Percentiles rank a stretch among this genome's conserved stretches.
Conservation (phyloP, 441 rosid species). For the Pelargonium cotyledonis region DNA sequence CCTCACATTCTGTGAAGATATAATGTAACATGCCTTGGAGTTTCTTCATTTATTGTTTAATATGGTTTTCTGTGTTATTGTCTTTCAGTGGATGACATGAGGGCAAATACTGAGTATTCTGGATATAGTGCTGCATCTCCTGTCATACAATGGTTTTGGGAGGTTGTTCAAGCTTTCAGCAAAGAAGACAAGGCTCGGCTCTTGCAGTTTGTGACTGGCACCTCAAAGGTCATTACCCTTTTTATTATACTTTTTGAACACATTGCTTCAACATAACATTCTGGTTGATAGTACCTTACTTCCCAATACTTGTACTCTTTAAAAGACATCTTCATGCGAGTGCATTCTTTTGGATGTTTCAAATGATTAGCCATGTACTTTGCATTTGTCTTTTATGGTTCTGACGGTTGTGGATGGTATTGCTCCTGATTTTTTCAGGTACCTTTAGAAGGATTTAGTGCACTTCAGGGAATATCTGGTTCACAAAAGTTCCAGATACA, state of each 20-base stretch:
- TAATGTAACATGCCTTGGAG: conserved; percentile 1
- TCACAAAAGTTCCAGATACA: conserved; percentile 7
- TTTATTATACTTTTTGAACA: not conserved
- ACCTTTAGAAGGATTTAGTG: conserved; percentile 9
- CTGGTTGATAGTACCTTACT: not conserved
- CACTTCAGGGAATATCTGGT: conserved; percentile 7
- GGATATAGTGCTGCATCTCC: conserved; percentile 79
- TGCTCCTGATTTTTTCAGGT: conserved; percentile 1
- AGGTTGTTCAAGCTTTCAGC: conserved; percentile 79
- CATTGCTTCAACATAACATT: not conserved
- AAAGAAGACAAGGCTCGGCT: conserved; percentile 96
- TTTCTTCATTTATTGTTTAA: conserved; percentile 13
- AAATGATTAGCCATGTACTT: too few relatives aligned
- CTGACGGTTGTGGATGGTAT: not conserved
- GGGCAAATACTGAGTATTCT: conserved; percentile 77
- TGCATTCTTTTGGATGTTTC: not conserved
- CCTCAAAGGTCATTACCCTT: conserved; percentile 65
- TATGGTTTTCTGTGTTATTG: conserved; percentile 10
- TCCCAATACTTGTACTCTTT: too few relatives aligned
- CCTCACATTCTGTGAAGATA: not conserved
- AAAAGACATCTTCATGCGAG: too few relatives aligned
- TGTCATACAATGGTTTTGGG: conserved; percentile 98
- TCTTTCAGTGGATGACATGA: conserved; percentile 82
- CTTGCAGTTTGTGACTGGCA: conserved; percentile 94
- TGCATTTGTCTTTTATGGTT: too few relatives aligned